Percentiles rank a stretch among this genome's conserved stretches.
phyloP scores from a whole-genome alignment of 192 early-diverging fungal species.

The Coemansia sp. region DNA sequence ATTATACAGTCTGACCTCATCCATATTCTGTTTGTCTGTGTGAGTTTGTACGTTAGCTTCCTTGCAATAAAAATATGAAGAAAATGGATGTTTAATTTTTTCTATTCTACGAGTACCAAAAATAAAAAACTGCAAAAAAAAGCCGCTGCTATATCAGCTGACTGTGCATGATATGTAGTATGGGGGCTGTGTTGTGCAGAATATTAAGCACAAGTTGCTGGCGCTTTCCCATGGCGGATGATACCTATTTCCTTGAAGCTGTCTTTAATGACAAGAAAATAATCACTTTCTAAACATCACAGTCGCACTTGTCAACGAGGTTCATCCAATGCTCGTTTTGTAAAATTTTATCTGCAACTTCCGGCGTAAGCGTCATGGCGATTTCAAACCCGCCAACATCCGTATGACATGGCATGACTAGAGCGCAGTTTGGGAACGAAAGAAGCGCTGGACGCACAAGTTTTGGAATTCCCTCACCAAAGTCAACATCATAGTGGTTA shows the following conservation, averaged over 20 bases:
- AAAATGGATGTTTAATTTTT: too few species aligned
- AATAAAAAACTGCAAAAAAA: too few species aligned
- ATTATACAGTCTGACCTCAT: conserved; percentile 80
- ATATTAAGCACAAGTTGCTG: not conserved
- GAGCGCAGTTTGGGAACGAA: not conserved
- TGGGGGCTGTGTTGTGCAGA: not conserved
- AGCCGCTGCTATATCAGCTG: not conserved
- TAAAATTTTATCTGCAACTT: not conserved
- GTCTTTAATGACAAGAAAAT: too few species aligned
- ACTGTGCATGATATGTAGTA: not conserved
- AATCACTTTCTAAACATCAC: not conserved
- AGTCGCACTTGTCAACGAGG: not conserved
- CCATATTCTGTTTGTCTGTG: conserved; percentile 13
- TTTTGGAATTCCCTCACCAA: not conserved
- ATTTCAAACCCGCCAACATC: not conserved
- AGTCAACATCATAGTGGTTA: not conserved
- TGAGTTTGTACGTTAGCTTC: not conserved
- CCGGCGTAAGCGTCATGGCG: not conserved
- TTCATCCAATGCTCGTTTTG: not conserved
- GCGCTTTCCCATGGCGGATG: not conserved
- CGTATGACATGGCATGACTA: not conserved
- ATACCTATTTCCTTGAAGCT: too few species aligned
- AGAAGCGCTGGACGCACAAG: not conserved
- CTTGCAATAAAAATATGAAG: too few species aligned
- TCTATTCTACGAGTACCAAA: too few species aligned